Base-by-base conservation (phyloP, 495 filamentous ascomycete species). In the Penicillium cinerascens region DNA sequence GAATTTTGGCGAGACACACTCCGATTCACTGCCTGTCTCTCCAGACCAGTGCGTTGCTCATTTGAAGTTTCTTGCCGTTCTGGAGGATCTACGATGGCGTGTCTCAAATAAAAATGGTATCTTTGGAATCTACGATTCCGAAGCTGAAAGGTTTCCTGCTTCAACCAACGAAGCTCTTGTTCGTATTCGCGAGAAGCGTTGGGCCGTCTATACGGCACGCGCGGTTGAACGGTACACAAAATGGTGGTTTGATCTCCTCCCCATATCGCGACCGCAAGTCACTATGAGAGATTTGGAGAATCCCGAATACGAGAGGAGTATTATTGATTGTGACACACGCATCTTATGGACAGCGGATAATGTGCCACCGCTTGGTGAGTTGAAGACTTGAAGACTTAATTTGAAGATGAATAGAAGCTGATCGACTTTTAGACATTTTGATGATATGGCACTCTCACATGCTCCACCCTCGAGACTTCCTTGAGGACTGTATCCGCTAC, bases 371-470 rank as follows among this genome's bases (percentile, higher is more conserved):
- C 25, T 69, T 16, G 67, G 63, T 64, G 36, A 59, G 66, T 58
- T 2, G 5, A 8, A 33, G 1, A 10, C 29, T 13, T 15, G 11
- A n/a, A n/a, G n/a, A n/a, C n/a, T n/a, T n/a, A n/a, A n/a, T 33
- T 4, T 3, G 5, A 41, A 9, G 13, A 41, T 16, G 7, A 17
- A 8, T 13, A n/a, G n/a, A 15, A 44, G 33, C 27, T 51, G 18
- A 35, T 7, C 27, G 13, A 2, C 8, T 35, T 42, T 17, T 56
- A 83, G 89, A 95, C 64, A 84, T 95, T 3, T 67, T 95, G 39
- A 89, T 95, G 88, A 88, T 95, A 0, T 91, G 87, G 88, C 90
- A 95, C 66, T 73, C 87, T 4, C 88, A 89, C 59, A 83, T 89
- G 81, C 78, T 95, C 6, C 92, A 92, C 54, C 90, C 90, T 2